Evolutionary conservation across 2,329 filamentous ascomycete genomes (phyloP).

Genomic region (Tolypocladium sp.): DNA sequence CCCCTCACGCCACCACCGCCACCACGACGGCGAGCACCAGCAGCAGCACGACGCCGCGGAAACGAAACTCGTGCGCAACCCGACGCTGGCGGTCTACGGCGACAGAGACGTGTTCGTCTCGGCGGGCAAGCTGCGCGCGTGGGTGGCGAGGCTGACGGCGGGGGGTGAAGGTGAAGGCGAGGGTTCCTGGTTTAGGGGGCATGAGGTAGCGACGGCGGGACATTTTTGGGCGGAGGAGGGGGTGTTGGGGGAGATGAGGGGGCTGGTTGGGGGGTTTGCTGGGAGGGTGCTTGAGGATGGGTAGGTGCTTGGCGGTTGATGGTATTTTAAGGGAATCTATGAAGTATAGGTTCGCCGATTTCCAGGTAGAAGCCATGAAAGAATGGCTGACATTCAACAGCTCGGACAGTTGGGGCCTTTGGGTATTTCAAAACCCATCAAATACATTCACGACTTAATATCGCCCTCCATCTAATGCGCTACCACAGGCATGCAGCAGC

Average conservation of each 20-base stretch:
- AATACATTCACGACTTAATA: too few species aligned
- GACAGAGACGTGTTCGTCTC: slow-evolving; percentile 67
- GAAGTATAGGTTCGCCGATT: too few species aligned
- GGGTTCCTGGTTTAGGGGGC: slow-evolving; percentile 35
- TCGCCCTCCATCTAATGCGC: too few species aligned
- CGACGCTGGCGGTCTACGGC: slow-evolving; percentile 65
- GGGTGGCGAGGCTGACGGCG: slow-evolving; percentile 47
- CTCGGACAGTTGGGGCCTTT: too few species aligned
- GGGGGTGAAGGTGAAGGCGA: slow-evolving; percentile 5
- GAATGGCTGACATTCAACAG: too few species aligned
- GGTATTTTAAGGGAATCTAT: too few species aligned
- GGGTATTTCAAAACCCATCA: too few species aligned
- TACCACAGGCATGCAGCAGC: too few species aligned
- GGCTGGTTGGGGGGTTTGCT: slow-evolving; percentile 17
- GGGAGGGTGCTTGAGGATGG: slow-evolving; percentile 5
- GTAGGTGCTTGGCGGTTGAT: not conserved
- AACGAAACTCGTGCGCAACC: slow-evolving; percentile 46
- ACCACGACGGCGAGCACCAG: slow-evolving; percentile 1
- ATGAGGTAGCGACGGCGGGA: slow-evolving; percentile 43
- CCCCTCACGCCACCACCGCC: slow-evolving; percentile 19
- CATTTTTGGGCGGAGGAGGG: slow-evolving; percentile 56
- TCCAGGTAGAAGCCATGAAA: too few species aligned
- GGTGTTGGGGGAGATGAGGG: slow-evolving; percentile 24
- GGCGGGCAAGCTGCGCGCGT: slow-evolving; percentile 52
- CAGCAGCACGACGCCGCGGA: slow-evolving; percentile 25